A percentile compares a stretch with the other conserved stretches of the same genome.
These are phyloP conservation scores for Thinopyrum elongatum DNA, from an alignment of 176 grass and related monocot genomes.

Conservation along the genomic window DNA sequence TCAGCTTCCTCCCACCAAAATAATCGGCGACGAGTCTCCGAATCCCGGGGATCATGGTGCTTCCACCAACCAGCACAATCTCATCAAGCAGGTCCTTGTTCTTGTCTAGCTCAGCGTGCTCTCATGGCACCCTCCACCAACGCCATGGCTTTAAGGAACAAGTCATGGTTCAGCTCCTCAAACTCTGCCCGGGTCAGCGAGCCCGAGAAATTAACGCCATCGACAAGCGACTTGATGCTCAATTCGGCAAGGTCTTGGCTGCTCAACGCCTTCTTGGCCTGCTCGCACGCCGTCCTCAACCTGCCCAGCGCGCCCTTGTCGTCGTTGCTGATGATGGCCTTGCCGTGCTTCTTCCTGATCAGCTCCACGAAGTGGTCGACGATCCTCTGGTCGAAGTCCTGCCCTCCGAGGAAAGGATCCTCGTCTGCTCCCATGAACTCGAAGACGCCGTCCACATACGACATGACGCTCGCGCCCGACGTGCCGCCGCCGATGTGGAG, in stretches of 20 bases:
- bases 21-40: neutral
- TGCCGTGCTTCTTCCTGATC: neutral
- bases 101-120: neutral
- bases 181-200: conserved; percentile 9
- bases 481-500: neutral
- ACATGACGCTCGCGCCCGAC: neutral
- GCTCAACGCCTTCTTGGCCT: conserved; percentile 32
- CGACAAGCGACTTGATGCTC: neutral
- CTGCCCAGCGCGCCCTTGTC: neutral
- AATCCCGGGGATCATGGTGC: conserved; percentile 22
- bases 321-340: neutral
- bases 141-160: neutral
- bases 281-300: conserved; percentile 6
- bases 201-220: neutral
- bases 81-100: neutral
- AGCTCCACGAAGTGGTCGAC: neutral
- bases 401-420: neutral
- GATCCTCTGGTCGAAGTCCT: neutral
- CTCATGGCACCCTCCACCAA: conserved; percentile 9
- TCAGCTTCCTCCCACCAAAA: conserved; percentile 2
- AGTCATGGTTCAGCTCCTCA: conserved; percentile 24
- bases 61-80: conserved; percentile 19
- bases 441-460: neutral
- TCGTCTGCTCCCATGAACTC: neutral
- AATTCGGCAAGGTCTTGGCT: neutral